Evolutionary conservation across 768 basidiomycete species (phyloP).

Genomic region (Hirschioporus abietinus): DNA sequence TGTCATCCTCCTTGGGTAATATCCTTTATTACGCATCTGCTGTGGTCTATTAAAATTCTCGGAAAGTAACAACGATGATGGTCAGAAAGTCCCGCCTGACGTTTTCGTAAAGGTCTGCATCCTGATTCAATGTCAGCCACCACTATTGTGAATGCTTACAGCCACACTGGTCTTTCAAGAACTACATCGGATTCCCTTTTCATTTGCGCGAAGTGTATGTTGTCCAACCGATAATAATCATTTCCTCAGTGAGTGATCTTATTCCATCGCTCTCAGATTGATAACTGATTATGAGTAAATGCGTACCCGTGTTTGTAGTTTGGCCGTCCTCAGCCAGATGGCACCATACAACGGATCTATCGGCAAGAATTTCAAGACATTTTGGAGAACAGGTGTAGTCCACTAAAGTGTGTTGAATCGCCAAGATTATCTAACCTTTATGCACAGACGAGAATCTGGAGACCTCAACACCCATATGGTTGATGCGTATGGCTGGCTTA

Average conservation of each 20-base stretch:
- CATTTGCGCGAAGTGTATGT: slow-evolving; percentile 39
- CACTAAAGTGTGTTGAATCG: too few species aligned
- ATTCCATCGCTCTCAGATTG: background rate
- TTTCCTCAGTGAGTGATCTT: slow-evolving; percentile 39
- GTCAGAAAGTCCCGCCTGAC: slow-evolving; percentile 40
- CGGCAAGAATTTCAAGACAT: slow-evolving; percentile 40
- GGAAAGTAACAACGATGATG: slow-evolving; percentile 49
- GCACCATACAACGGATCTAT: slow-evolving; percentile 39
- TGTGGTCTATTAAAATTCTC: background rate
- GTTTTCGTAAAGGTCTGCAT: slow-evolving; percentile 26
- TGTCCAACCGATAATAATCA: slow-evolving; percentile 45
- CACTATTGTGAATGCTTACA: too few species aligned
- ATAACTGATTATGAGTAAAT: background rate
- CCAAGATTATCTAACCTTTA: background rate
- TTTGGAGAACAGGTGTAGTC: slow-evolving; percentile 37
- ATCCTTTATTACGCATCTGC: background rate
- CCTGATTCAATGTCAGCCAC: too few species aligned
- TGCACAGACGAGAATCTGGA: slow-evolving; percentile 31
- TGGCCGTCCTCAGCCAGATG: slow-evolving; percentile 52
- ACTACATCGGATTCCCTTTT: slow-evolving; percentile 42
- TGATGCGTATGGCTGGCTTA: slow-evolving; percentile 52
- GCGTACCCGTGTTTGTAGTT: slow-evolving; percentile 28
- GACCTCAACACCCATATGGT: slow-evolving; percentile 47
- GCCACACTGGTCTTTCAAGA: too few species aligned
- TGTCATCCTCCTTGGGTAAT: slow-evolving; percentile 51